phyloP scores from a whole-genome alignment of 2,329 filamentous ascomycete species.

The Fusarium ramigenum region DNA sequence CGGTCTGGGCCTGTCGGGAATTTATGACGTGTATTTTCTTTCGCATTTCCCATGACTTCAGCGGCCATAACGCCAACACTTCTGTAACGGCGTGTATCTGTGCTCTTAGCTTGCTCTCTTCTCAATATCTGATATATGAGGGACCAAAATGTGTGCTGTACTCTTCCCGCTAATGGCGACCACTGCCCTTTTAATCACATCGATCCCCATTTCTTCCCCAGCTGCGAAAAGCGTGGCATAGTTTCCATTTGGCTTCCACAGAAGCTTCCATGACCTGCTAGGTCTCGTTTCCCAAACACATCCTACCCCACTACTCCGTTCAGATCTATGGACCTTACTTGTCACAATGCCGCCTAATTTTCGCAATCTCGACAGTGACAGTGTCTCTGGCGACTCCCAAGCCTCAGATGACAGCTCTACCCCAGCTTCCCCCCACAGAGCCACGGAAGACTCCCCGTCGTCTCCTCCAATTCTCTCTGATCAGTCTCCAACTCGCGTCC shows the following conservation, averaged over 20 bases:
- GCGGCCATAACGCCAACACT: not conserved
- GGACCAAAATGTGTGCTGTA: not conserved
- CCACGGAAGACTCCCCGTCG: not conserved
- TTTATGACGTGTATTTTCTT: not conserved
- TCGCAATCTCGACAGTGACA: not conserved
- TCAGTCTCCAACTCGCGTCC: not conserved
- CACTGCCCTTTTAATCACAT: not conserved
- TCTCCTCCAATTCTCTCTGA: not conserved
- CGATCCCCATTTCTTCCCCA: not conserved
- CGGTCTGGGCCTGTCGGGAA: not conserved
- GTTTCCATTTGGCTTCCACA: not conserved
- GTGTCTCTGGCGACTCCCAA: not conserved
- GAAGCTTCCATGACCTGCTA: not conserved
- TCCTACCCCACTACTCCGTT: accelerated
- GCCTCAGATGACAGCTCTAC: not conserved
- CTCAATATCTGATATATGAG: not conserved
- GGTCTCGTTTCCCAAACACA: not conserved
- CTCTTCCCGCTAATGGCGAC: not conserved
- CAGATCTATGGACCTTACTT: not conserved
- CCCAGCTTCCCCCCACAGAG: not conserved
- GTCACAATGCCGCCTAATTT: not conserved
- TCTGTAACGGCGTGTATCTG: not conserved
- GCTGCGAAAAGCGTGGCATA: not conserved
- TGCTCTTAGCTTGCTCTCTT: not conserved
- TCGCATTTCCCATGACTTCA: not conserved